These are phyloP conservation scores for Takashimella koratensis DNA, from an alignment of 1,284 basidiomycete species.

Conservation along the genomic window DNA sequence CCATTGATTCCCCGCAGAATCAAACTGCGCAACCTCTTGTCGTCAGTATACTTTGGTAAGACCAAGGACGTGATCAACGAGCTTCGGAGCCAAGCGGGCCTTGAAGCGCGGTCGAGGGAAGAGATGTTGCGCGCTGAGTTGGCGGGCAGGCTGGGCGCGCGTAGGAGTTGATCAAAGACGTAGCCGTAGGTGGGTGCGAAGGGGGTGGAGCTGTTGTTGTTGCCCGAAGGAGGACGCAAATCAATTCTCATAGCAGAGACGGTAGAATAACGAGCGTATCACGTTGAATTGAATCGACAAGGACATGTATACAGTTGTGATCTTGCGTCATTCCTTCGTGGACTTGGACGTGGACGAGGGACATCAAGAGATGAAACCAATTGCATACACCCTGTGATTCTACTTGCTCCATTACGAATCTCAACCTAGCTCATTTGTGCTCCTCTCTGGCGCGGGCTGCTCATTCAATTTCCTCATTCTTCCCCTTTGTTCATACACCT, in stretches of 20 bases:
- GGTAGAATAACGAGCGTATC: too few species aligned
- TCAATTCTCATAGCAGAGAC: too few species aligned
- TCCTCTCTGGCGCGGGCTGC: too few species aligned
- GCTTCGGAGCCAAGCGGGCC: constrained; percentile 77
- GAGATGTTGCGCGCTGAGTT: constrained; percentile 89
- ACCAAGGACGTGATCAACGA: constrained; percentile 92
- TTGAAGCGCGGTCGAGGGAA: constrained; percentile 76
- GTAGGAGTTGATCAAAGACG: too few species aligned
- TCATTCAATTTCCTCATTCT: too few species aligned
- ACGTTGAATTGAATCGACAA: too few species aligned
- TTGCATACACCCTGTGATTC: too few species aligned
- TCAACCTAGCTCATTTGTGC: too few species aligned
- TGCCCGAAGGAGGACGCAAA: background rate
- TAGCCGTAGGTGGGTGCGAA: background rate
- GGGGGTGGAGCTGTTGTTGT: background rate
- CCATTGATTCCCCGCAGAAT: constrained; percentile 50
- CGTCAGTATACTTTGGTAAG: constrained; percentile 98
- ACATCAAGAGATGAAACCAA: too few species aligned
- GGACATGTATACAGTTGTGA: background rate
- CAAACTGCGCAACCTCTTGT: constrained; percentile 93
- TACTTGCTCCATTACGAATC: background rate
- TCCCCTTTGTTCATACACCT: background rate
- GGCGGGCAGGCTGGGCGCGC: constrained; percentile 58
- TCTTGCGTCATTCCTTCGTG: too few species aligned
- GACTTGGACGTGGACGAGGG: too few species aligned